Evolutionary conservation across 1,284 basidiomycete species (phyloP), one percentile per base, ranked within the genome.

Genomic region (Tilletia setariae): DNA sequence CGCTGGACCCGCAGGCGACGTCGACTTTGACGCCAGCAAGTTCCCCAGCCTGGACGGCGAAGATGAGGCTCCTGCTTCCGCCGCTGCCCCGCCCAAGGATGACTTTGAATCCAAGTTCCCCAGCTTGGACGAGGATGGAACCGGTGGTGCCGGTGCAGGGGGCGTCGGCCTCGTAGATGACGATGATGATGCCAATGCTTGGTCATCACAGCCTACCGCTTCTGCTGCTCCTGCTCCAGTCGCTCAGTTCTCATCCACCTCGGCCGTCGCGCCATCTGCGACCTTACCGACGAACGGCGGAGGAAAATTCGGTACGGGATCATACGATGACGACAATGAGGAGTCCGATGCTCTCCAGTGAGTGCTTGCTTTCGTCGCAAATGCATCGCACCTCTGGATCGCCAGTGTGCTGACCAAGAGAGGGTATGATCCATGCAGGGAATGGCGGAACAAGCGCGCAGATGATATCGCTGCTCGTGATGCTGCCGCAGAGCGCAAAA

Each of bases 41-140:
- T 85, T 85, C 70, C 82, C 85, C 49, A 85, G 86, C 25, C 85
- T 85, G 23, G 71, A 78, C 75, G 73, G 84, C 78, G 78, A 77
- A 70, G 74, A 83, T 74, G 85, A 61, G 88, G 82, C 90, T 93
- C 43, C 94, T 92, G 21, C 56, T 69, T 47, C 62, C 28, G 59
- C 47, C n/a, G 28, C 67, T 42, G 65, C 61, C 51, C 64, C 56
- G 44, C 56, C 44, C 64, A 63, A 44, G 72, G 91, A 92, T 76
- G 89, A 91, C 83, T 98, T 98, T 76, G 90, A 95, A 85, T 90
- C 86, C 80, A 89, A 92, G 73, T 98, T 95, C 84, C 94, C 94
- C 0, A 93, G 93, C 75, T 87, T 98, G 68, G 88, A 89, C 65
- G 85, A 80, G 28, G 83, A 84, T 30, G 56, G 8, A 11, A 23